Percentiles rank a stretch among this genome's conserved stretches.
These are phyloP conservation scores for Micractinium conductrix DNA, from an alignment of 139 green algal genomes.

Conservation along the genomic window DNA sequence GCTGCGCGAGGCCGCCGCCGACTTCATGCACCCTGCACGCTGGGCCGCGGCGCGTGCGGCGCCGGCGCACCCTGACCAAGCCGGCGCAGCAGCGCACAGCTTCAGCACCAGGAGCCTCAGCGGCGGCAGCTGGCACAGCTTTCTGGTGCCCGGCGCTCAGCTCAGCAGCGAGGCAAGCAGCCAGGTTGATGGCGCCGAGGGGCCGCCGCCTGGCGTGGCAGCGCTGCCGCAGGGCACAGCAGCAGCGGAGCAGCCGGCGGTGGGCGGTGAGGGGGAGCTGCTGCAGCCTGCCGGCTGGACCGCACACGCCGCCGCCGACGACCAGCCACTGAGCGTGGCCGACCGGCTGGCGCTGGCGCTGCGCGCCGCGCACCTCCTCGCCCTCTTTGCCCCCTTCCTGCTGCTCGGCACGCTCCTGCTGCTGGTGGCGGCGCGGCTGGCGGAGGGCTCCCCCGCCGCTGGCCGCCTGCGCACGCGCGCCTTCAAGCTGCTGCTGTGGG, in stretches of 20 bases:
- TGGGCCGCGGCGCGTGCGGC: conserved; percentile 3
- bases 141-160: conserved; percentile 6
- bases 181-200: background rate
- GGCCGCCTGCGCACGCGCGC: conserved; percentile 40
- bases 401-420: conserved; percentile 62
- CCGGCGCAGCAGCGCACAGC: too few relatives aligned
- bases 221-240: background rate
- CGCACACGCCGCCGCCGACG: conserved; percentile 34
- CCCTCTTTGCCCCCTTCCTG: conserved; percentile 74
- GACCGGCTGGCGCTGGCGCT: conserved; percentile 44
- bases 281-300: conserved; percentile 76
- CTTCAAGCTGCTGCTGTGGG: conserved; percentile 67
- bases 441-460: background rate
- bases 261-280: conserved; percentile 13
- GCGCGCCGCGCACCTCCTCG: conserved; percentile 59
- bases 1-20: background rate
- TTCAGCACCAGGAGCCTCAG: background rate
- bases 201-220: background rate
- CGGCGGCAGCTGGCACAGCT: conserved; percentile 31
- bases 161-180: conserved; percentile 20
- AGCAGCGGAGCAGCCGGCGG: background rate
- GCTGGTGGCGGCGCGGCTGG: conserved; percentile 50
- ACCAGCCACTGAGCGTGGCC: conserved; percentile 1
- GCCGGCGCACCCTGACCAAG: too few relatives aligned
- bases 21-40: conserved; percentile 24